Evolutionary conservation across 495 filamentous ascomycete species (phyloP).

Genomic region (Penicillium dipodomyicola): DNA sequence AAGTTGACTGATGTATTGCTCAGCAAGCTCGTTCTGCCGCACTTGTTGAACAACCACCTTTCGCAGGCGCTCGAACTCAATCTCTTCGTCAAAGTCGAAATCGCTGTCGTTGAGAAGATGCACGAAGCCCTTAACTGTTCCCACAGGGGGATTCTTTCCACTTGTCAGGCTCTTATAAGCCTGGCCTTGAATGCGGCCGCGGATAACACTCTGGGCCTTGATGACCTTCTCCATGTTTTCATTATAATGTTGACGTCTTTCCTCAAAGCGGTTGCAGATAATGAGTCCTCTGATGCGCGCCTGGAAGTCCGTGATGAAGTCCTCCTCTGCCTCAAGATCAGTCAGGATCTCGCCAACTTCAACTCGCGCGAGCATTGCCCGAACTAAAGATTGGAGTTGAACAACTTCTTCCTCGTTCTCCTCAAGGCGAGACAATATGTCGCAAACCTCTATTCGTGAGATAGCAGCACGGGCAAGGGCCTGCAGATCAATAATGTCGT

Average conservation of each 20-base stretch:
- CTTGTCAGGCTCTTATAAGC: constrained; percentile 94
- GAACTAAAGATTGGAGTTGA: constrained; percentile 66
- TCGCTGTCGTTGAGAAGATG: constrained; percentile 97
- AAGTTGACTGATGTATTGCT: constrained; percentile 96
- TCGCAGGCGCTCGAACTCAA: constrained; percentile 89
- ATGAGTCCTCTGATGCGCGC: constrained; percentile 69
- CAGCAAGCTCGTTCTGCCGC: constrained; percentile 91
- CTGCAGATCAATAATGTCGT: constrained; percentile 65
- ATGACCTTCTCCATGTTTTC: constrained; percentile 99
- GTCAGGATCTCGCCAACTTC: constrained; percentile 66
- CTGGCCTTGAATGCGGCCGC: constrained; percentile 90
- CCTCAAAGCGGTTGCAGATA: constrained; percentile 70
- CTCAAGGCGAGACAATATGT: constrained; percentile 70
- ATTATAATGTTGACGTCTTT: constrained; percentile 83
- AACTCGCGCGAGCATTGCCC: constrained; percentile 75
- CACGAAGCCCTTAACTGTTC: constrained; percentile 95
- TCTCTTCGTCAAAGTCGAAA: constrained; percentile 98
- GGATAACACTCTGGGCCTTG: constrained; percentile 95
- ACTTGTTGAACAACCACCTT: constrained; percentile 97
- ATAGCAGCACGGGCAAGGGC: constrained; percentile 71
- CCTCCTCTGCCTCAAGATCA: constrained; percentile 79
- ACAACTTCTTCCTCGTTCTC: constrained; percentile 72
- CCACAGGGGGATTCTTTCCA: constrained; percentile 96
- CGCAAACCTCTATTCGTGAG: constrained; percentile 67
- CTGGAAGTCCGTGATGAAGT: constrained; percentile 70